Conservation (phyloP, 208 protist genomes). For the Leishmania mexicana region DNA sequence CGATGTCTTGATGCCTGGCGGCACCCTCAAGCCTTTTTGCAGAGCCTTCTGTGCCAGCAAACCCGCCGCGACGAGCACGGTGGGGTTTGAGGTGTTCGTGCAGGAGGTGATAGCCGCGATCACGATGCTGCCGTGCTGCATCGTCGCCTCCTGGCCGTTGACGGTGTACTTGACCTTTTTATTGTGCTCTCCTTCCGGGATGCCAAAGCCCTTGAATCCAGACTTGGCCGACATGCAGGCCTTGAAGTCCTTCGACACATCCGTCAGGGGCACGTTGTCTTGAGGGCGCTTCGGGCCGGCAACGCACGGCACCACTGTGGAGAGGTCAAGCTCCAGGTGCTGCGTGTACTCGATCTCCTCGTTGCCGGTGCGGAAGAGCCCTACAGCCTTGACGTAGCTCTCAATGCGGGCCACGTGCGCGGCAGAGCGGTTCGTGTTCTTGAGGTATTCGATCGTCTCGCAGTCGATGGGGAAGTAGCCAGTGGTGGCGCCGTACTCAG, state of each 20-base stretch:
- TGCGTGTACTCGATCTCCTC: conserved; percentile 89
- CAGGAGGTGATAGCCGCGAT: conserved; percentile 97
- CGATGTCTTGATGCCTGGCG: conserved; percentile 94
- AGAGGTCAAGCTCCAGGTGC: conserved; percentile 92
- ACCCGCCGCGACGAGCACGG: conserved; percentile 94
- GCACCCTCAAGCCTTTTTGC: conserved; percentile 89
- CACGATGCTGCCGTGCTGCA: conserved; percentile 94
- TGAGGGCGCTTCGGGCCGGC: conserved; percentile 96
- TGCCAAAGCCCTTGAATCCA: conserved; percentile 97
- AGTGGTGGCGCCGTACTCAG: conserved; percentile 96
- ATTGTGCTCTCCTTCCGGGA: conserved; percentile 72
- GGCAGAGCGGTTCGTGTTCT: conserved; percentile 79
- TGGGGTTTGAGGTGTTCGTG: conserved; percentile 97
- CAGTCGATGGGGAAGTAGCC: conserved; percentile 97
- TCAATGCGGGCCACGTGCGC: conserved; percentile 92
- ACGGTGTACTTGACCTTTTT: conserved; percentile 85
- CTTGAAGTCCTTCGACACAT: conserved; percentile 94
- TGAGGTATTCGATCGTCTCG: conserved; percentile 93
- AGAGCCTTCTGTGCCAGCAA: conserved; percentile 94
- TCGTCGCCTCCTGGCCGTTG: conserved; percentile 74
- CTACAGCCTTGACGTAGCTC: conserved; percentile 89
- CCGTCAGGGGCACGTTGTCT: conserved; percentile 91
- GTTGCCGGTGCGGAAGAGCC: conserved; percentile 83
- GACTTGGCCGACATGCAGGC: conserved; percentile 87
- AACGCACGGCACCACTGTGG: conserved; percentile 87